Conservation (phyloP, 352 stramenopile species). For the Phytophthora sp. region DNA sequence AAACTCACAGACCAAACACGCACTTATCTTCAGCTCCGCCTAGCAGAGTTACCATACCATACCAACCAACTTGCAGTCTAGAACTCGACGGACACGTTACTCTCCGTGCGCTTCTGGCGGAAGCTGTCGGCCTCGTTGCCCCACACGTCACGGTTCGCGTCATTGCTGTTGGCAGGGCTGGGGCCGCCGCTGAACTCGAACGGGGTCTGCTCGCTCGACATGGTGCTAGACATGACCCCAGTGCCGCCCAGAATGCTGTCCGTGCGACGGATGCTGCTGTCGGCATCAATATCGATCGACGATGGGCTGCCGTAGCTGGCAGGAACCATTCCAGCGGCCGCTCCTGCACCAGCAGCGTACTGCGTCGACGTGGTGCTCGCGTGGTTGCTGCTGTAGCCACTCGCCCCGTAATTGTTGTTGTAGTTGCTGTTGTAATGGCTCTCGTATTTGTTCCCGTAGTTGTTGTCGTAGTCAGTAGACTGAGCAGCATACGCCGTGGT, state of each 20-base stretch:
- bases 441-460: constrained; percentile 17
- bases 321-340: constrained; percentile 19
- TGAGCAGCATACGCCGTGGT: constrained; percentile 41
- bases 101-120: constrained; percentile 52
- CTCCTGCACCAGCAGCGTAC: constrained; percentile 27
- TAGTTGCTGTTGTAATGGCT: constrained; percentile 30
- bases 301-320: constrained; percentile 57
- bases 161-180: constrained; percentile 38
- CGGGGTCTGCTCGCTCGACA: constrained; percentile 27
- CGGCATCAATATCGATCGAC: constrained; percentile 47
- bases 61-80: constrained; percentile 31
- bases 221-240: constrained; percentile 29
- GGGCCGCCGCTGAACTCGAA: constrained; percentile 44
- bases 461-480: constrained; percentile 25
- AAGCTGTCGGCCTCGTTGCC: constrained; percentile 44
- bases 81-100: constrained; percentile 71
- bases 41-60: constrained; percentile 27
- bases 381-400: constrained; percentile 25
- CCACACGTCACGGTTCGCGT: constrained; percentile 47
- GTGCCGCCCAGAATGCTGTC: constrained; percentile 54
- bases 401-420: constrained; percentile 22
- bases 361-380: constrained; percentile 22
- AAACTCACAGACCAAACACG: constrained; percentile 36
- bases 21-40: constrained; percentile 9
- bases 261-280: constrained; percentile 34